Conservation (phyloP, 352 stramenopile species). For the Phytophthora tentaculata region DNA sequence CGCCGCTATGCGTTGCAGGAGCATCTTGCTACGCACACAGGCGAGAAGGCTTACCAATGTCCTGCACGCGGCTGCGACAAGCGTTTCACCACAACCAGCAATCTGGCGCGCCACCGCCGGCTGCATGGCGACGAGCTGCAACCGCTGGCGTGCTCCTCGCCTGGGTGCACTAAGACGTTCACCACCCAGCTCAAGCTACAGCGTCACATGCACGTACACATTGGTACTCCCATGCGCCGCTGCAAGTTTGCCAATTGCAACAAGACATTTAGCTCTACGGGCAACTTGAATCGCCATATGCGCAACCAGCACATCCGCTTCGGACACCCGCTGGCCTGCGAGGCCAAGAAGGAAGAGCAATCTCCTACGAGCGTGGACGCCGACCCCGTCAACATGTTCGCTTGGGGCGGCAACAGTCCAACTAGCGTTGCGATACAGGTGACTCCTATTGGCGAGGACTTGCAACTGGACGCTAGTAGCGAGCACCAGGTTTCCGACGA, state of each 20-base stretch:
- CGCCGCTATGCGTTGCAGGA: conserved; percentile 52
- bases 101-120: conserved; percentile 50
- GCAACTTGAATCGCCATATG: conserved; percentile 68
- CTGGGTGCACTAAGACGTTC: conserved; percentile 42
- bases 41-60: conserved; percentile 59
- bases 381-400: conserved; percentile 6
- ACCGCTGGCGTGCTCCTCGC: conserved; percentile 30
- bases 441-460: conserved; percentile 15
- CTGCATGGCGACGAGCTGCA: conserved; percentile 46
- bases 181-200: conserved; percentile 52
- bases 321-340: conserved; percentile 29
- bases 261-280: conserved; percentile 72
- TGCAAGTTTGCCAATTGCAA: conserved; percentile 52
- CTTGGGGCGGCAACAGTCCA: conserved; percentile 9
- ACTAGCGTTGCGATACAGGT: conserved; percentile 7
- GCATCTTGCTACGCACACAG: conserved; percentile 54
- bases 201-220: conserved; percentile 61
- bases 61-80: conserved; percentile 45
- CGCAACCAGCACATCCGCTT: conserved; percentile 55
- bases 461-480: conserved; percentile 23
- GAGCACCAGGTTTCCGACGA: conserved; percentile 32
- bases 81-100: conserved; percentile 59
- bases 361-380: conserved; percentile 33
- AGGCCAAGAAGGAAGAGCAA: conserved; percentile 17
- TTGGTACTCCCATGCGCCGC: conserved; percentile 36